phyloP scores from a whole-genome alignment of 495 filamentous ascomycete genomes.

The Hypoxylon rickii region DNA sequence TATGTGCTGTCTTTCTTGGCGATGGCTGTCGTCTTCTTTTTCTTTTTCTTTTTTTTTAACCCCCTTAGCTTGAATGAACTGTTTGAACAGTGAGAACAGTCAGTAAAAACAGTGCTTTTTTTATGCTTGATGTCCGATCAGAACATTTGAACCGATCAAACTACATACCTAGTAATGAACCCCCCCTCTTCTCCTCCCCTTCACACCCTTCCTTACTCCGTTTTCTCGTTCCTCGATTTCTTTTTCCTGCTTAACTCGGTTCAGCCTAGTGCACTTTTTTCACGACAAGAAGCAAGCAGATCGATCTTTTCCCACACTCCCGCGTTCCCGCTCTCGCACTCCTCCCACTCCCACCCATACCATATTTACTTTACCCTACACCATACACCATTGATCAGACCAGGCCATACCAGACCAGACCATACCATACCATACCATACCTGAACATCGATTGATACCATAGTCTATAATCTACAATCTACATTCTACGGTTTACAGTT shows the following conservation, averaged over 20 bases:
- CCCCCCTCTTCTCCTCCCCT: conserved; percentile 5
- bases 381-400: conserved; percentile 1
- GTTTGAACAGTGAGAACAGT: too few relatives aligned
- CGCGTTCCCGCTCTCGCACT: background rate
- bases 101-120: too few relatives aligned
- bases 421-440: background rate
- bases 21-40: conserved; percentile 9
- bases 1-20: conserved; percentile 30
- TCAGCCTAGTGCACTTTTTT: conserved; percentile 33
- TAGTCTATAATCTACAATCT: too few relatives aligned
- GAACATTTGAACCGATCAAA: too few relatives aligned
- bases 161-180: too few relatives aligned
- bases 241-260: conserved; percentile 30
- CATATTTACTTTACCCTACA: background rate
- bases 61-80: too few relatives aligned
- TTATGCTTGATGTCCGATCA: background rate
- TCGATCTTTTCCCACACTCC: conserved; percentile 25
- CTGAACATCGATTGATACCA: too few relatives aligned
- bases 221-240: conserved; percentile 15
- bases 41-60: conserved; percentile 9
- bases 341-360: background rate
- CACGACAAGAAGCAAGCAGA: conserved; percentile 28
- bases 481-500: too few relatives aligned
- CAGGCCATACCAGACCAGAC: background rate
- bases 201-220: background rate